Base-by-base conservation (phyloP, 225 moss, liverwort and hornwort species). In the Bryum argenteum region DNA sequence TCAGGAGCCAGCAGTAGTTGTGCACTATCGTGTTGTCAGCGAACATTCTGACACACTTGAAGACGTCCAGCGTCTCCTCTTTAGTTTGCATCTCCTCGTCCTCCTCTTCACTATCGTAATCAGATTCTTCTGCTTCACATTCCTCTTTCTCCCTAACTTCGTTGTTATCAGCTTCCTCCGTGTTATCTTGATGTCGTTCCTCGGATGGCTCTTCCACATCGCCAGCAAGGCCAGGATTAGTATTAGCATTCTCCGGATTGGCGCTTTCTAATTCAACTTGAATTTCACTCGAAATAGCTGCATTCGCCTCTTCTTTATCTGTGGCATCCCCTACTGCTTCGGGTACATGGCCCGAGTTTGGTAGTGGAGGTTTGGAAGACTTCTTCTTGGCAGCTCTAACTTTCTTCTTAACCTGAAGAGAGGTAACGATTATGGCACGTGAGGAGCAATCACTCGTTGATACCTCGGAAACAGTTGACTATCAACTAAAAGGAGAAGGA, bases 1-100 rank as follows among this genome's bases (percentile, higher is more conserved):
- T 92, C 63, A 98, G 75, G 21, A 98, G 87, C 94, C 92, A 98
- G 63, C 91, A 98, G 69, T 98, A 98, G 77, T 92, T 92, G 26
- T 87, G 78, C 78, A 98, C 60, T 58, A 94, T 78, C 15, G 75
- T 73, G 40, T 94, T 98, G 55, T 87, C 91, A 39, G 92, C 94
- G 64, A 94, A 91, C 85, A 79, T 83, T 58, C 75, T 75, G 38
- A 91, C 77, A 52, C 71, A 79, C 71, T 78, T 82, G 22, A 51
- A 61, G 8, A 88, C 70, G 52, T 94, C 88, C 44, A 98, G 66
- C 8, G 81, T 89, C 77, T 87, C 91, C 72, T 98, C 97, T 78
- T 81, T 91, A 2, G 85, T 89, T 71, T 47, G 78, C 45, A 83
- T 48, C 66, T 85, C 82, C 28, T 81, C 79, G n/a, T 75, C 88